phyloP scores from a whole-genome alignment of 805 yeast genomes.

The Yarrowia sp. region DNA sequence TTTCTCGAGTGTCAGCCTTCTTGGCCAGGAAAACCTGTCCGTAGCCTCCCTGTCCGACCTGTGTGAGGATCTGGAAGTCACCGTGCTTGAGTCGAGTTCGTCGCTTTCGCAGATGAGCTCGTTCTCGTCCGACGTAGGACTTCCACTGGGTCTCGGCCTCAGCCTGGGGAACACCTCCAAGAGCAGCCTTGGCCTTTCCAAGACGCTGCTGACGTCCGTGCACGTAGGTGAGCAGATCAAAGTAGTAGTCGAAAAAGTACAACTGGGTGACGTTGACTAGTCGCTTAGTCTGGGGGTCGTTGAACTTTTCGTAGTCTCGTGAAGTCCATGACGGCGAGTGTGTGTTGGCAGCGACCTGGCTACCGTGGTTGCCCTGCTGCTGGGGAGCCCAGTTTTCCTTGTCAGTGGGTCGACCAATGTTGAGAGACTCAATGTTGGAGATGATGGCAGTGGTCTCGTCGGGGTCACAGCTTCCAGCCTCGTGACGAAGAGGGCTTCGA shows the following conservation, averaged over 20 bases:
- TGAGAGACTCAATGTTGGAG: constrained; percentile 28
- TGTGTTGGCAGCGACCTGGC: constrained; percentile 20
- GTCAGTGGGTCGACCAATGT: constrained; percentile 18
- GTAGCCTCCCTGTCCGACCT: constrained; percentile 99
- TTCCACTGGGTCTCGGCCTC: constrained; percentile 63
- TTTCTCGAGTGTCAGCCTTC: constrained; percentile 89
- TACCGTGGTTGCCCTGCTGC: constrained; percentile 25
- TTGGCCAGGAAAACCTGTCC: constrained; percentile 97
- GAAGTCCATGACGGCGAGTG: constrained; percentile 26
- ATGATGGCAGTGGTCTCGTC: constrained; percentile 30
- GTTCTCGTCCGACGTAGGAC: constrained; percentile 76
- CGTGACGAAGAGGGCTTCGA: constrained; percentile 22
- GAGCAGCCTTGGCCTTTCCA: constrained; percentile 59
- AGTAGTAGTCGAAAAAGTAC: constrained; percentile 91
- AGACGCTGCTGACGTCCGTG: constrained; percentile 80
- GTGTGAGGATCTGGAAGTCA: constrained; percentile 94
- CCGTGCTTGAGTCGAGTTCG: constrained; percentile 89
- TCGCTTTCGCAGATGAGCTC: constrained; percentile 79
- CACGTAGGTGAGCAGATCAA: constrained; percentile 92
- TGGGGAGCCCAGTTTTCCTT: constrained; percentile 17
- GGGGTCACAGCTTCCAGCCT: constrained; percentile 16
- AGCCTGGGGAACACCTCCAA: constrained; percentile 36
- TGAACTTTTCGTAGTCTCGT: constrained; percentile 43
- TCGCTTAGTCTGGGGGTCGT: constrained; percentile 73
- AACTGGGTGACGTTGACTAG: constrained; percentile 87